A percentile compares a stretch with the other conserved stretches of the same genome.
These are phyloP conservation scores for Populus davidiana DNA, from an alignment of 345 rosid genomes.

Conservation along the genomic window DNA sequence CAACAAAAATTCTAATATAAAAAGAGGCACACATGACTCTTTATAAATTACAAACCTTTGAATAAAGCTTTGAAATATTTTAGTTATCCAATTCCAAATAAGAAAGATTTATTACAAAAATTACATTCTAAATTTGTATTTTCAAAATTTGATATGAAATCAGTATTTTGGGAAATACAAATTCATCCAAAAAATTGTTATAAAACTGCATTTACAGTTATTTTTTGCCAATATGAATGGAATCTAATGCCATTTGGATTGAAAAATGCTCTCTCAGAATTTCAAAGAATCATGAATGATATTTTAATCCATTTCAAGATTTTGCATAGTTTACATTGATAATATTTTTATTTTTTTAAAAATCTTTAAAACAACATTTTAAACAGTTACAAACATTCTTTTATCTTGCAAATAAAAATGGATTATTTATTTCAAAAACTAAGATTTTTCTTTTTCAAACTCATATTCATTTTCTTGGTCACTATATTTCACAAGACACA, in stretches of 20 bases:
- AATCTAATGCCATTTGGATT: background rate
- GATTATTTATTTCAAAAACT: too few relatives aligned
- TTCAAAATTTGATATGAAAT: background rate
- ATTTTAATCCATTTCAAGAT: background rate
- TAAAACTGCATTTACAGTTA: background rate
- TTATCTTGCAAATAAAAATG: too few relatives aligned
- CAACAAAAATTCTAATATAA: background rate
- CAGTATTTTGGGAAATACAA: background rate
- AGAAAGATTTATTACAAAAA: too few relatives aligned
- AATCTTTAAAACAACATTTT: too few relatives aligned
- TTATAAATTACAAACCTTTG: background rate
- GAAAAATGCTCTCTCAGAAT: background rate
- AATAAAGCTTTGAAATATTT: background rate
- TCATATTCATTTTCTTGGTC: too few relatives aligned
- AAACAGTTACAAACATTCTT: too few relatives aligned
- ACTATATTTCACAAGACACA: too few relatives aligned
- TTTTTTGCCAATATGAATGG: background rate
- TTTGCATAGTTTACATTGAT: too few relatives aligned
- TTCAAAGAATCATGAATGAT: background rate
- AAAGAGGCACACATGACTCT: background rate
- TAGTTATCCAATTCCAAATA: background rate
- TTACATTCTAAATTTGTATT: too few relatives aligned
- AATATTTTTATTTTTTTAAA: too few relatives aligned
- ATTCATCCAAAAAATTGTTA: background rate
- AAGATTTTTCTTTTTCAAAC: too few relatives aligned